phyloP scores from a whole-genome alignment of 1,284 basidiomycete genomes.

The Trichosporon coremiiforme region DNA sequence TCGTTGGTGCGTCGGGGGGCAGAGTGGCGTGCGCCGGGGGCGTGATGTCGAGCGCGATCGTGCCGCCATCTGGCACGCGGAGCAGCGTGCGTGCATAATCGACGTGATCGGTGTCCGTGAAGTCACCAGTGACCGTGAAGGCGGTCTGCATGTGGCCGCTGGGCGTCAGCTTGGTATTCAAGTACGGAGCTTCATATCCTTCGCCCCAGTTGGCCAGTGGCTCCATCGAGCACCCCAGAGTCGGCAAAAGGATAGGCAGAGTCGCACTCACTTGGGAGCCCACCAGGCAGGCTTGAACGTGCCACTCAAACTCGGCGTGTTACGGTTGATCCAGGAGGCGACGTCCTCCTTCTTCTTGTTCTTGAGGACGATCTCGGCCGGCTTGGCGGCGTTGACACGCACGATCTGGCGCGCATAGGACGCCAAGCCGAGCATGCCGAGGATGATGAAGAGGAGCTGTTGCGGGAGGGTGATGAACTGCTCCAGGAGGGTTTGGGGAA shows the following conservation, averaged over 20 bases:
- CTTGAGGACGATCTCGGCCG: conserved; percentile 29
- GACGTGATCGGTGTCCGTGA: conserved; percentile 70
- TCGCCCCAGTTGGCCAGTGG: too few relatives aligned
- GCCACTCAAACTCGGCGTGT: conserved; percentile 50
- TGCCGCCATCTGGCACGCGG: conserved; percentile 69
- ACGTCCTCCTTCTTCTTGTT: conserved; percentile 25
- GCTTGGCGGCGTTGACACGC: conserved; percentile 36
- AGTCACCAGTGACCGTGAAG: conserved; percentile 60
- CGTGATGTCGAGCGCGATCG: conserved; percentile 61
- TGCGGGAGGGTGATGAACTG: conserved; percentile 32
- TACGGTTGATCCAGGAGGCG: conserved; percentile 46
- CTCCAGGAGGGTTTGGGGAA: conserved; percentile 23
- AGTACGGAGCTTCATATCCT: too few relatives aligned
- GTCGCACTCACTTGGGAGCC: conserved; percentile 51
- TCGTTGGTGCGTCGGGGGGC: conserved; percentile 69
- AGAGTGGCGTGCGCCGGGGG: conserved; percentile 60
- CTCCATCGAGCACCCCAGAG: too few relatives aligned
- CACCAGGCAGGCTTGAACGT: conserved; percentile 56
- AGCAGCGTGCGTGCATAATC: conserved; percentile 68
- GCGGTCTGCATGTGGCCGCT: conserved; percentile 59
- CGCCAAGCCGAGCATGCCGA: conserved; percentile 46
- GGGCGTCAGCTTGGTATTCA: conserved; percentile 12
- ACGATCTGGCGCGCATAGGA: conserved; percentile 51
- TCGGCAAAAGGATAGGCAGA: too few relatives aligned
- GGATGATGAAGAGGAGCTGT: conserved; percentile 39